Conservation (phyloP, 345 rosid genomes). For the Brassica incana region DNA sequence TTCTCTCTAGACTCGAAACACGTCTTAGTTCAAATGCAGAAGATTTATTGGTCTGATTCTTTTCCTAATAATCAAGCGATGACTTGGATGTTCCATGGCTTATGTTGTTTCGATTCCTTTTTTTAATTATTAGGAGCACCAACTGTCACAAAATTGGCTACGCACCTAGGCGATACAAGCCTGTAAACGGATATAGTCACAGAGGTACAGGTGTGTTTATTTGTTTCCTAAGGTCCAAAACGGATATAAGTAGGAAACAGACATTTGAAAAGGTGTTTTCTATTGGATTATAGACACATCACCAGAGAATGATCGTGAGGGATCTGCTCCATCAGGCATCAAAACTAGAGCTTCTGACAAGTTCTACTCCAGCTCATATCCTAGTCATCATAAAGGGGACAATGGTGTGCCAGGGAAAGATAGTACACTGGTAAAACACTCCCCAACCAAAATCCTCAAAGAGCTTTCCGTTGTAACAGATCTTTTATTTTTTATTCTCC, state of each 20-base stretch:
- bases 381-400: constrained; percentile 27
- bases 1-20: constrained; percentile 80
- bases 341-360: constrained; percentile 46
- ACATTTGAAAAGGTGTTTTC: neutral
- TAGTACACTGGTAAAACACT: constrained; percentile 25
- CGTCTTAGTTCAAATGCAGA: constrained; percentile 82
- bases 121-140: constrained; percentile 44
- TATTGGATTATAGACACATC: constrained; percentile 45
- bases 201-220: constrained; percentile 44
- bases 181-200: constrained; percentile 31
- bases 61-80: neutral
- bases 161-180: constrained; percentile 54
- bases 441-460: neutral
- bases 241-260: neutral
- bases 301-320: constrained; percentile 41
- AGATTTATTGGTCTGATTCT: constrained; percentile 68
- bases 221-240: no score
- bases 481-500: neutral
- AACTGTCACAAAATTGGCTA: constrained; percentile 85
- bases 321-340: constrained; percentile 34
- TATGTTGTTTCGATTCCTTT: constrained; percentile 16
- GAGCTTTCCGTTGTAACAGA: neutral
- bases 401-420: constrained; percentile 41
- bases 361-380: constrained; percentile 33
- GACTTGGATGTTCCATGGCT: constrained; percentile 17